phyloP scores from a whole-genome alignment of 805 yeast genomes.

The Hanseniaspora pseudoguilliermondii region DNA sequence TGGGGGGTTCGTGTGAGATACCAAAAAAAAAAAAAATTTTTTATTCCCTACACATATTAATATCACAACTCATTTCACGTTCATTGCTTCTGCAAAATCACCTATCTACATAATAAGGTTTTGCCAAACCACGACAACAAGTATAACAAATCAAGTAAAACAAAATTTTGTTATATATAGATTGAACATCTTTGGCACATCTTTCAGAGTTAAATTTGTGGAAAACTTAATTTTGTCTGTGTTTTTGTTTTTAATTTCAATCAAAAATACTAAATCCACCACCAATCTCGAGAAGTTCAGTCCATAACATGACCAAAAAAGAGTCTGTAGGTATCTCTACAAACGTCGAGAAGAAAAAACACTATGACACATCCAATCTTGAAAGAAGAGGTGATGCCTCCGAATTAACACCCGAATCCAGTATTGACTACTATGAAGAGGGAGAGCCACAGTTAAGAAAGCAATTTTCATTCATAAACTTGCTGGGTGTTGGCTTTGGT shows the following conservation, averaged over 20 bases:
- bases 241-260: too few species aligned
- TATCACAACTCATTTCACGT: too few species aligned
- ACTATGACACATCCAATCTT: neutral
- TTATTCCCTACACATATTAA: neutral
- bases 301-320: neutral
- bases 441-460: slow-evolving; percentile 27
- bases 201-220: too few species aligned
- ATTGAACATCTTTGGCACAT: too few species aligned
- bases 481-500: slow-evolving; percentile 51
- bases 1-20: neutral
- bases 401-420: neutral
- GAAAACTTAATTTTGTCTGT: too few species aligned
- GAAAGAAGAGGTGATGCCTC: slow-evolving; percentile 2
- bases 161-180: too few species aligned
- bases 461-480: slow-evolving; percentile 37
- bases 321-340: neutral
- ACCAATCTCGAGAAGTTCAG: neutral
- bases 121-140: too few species aligned
- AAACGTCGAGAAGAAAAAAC: neutral
- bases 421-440: slow-evolving; percentile 12
- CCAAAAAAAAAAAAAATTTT: neutral
- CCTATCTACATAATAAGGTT: too few species aligned
- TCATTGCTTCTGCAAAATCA: too few species aligned
- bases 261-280: too few species aligned
- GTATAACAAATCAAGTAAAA: too few species aligned